phyloP scores from a whole-genome alignment of 1,284 basidiomycete genomes.

The Gymnopus androsaceus region DNA sequence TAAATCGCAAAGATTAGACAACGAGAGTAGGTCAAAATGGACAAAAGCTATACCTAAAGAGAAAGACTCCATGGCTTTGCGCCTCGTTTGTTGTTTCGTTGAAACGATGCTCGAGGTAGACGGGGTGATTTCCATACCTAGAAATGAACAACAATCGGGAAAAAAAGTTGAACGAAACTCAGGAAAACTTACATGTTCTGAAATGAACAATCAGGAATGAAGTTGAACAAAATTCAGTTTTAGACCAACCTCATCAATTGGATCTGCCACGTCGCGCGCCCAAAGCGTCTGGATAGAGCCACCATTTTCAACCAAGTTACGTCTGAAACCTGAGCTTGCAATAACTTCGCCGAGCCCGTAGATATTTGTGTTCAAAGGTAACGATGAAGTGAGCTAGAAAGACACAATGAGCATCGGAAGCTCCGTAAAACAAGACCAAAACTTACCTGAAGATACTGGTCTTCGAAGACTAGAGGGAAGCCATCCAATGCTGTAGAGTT shows the following conservation, averaged over 20 bases:
- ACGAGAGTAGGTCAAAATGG: background rate
- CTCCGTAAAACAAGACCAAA: background rate
- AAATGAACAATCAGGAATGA: no score
- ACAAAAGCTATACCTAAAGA: constrained; percentile 49
- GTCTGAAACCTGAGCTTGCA: constrained; percentile 65
- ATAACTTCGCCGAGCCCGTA: constrained; percentile 80
- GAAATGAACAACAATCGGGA: background rate
- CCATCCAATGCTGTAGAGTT: constrained; percentile 54
- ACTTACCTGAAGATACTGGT: constrained; percentile 44
- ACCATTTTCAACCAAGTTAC: constrained; percentile 55
- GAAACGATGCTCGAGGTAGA: constrained; percentile 69
- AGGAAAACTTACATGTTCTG: constrained; percentile 52
- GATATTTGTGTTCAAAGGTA: constrained; percentile 68
- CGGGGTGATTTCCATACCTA: constrained; percentile 75
- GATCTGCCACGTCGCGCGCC: constrained; percentile 63
- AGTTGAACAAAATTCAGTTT: no score
- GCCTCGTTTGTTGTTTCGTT: constrained; percentile 49
- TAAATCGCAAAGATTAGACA: constrained; percentile 19
- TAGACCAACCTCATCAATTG: no score
- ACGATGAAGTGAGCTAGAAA: constrained; percentile 59
- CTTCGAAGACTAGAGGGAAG: constrained; percentile 76
- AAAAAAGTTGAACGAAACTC: background rate
- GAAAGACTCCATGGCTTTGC: constrained; percentile 70
- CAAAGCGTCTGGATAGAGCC: constrained; percentile 73
- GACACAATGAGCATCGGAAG: background rate